phyloP scores from a whole-genome alignment of 345 rosid genomes.

The Barbarea vulgaris region DNA sequence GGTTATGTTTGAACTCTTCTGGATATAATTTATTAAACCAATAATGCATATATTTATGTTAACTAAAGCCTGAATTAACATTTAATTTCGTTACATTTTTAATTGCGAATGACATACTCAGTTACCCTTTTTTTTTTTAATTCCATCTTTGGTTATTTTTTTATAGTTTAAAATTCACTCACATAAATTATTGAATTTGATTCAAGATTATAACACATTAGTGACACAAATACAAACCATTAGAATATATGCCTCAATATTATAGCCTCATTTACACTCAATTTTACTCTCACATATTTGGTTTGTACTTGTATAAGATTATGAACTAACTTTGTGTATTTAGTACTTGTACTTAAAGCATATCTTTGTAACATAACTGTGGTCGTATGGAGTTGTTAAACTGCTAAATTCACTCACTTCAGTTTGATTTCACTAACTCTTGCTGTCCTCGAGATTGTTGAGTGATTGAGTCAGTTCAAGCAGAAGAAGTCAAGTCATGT shows the following conservation, averaged over 20 bases:
- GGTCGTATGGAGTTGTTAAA: neutral
- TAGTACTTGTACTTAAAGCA: neutral
- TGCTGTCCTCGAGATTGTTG: neutral
- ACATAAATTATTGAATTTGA: neutral
- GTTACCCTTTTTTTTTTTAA: neutral
- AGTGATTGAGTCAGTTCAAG: neutral
- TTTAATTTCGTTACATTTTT: neutral
- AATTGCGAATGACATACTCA: neutral
- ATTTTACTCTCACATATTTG: neutral
- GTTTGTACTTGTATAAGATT: neutral
- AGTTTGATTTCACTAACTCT: neutral
- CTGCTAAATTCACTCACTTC: neutral
- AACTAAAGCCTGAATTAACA: neutral
- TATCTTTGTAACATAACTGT: neutral
- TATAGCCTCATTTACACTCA: neutral
- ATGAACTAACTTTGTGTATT: neutral
- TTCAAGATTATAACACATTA: neutral
- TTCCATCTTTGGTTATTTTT: neutral
- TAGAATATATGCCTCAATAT: neutral
- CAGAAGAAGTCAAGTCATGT: slow-evolving; percentile 9
- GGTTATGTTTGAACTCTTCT: neutral
- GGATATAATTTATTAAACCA: neutral
- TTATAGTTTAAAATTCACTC: neutral
- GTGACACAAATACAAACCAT: neutral
- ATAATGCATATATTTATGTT: neutral